Conservation (phyloP, 2,329 filamentous ascomycete genomes). For the Apiospora hydei region DNA sequence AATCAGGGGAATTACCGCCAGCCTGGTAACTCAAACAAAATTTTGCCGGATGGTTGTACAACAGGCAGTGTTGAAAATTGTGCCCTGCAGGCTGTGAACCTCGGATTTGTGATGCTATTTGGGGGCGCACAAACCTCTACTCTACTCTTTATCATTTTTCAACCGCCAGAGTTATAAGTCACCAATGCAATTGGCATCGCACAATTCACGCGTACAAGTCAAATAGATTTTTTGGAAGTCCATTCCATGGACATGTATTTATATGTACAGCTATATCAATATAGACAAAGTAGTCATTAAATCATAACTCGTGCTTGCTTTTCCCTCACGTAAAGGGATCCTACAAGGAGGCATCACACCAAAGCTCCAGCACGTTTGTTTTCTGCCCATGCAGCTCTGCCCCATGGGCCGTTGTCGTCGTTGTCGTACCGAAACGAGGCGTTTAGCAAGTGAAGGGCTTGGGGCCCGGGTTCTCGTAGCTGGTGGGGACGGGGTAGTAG, state of each 20-base stretch:
- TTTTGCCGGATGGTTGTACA: too few relatives aligned
- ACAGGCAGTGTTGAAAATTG: too few relatives aligned
- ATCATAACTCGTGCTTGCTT: neutral
- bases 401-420: neutral
- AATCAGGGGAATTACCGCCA: too few relatives aligned
- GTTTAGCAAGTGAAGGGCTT: conserved; percentile 9
- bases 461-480: conserved; percentile 37
- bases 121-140: too few relatives aligned
- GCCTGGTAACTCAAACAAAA: too few relatives aligned
- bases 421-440: neutral
- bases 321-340: neutral
- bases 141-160: too few relatives aligned
- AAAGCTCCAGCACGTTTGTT: neutral
- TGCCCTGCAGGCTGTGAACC: too few relatives aligned
- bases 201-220: neutral
- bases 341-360: conserved; percentile 8
- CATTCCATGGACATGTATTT: neutral
- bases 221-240: neutral
- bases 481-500: conserved; percentile 40
- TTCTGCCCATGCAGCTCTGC: neutral
- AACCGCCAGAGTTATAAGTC: too few relatives aligned
- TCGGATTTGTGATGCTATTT: too few relatives aligned
- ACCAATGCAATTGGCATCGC: neutral
- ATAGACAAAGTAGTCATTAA: neutral
- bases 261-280: neutral